Evolutionary conservation across 1,139 yeast species (phyloP).

Genomic region (Kurtzmaniella quercitrusa): DNA sequence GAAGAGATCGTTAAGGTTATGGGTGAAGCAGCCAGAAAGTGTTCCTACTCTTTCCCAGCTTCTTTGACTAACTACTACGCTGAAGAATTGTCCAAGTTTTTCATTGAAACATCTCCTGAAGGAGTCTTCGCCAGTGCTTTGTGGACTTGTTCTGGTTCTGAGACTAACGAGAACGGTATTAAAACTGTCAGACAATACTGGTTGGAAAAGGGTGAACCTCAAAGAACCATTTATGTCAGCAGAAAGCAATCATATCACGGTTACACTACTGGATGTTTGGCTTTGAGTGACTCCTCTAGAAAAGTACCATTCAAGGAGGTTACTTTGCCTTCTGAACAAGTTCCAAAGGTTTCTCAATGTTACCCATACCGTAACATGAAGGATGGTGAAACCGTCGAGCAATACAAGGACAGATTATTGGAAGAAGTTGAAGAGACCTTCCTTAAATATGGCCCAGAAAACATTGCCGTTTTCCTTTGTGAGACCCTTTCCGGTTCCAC

Average conservation of each 20-base stretch:
- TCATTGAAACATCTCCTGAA: conserved; percentile 50
- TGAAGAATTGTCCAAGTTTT: conserved; percentile 49
- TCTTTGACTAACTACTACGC: conserved; percentile 39
- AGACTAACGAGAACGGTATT: conserved; percentile 55
- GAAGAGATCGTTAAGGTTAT: conserved; percentile 46
- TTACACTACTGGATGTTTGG: conserved; percentile 52
- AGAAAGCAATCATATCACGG: conserved; percentile 58
- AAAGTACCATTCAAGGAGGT: conserved; percentile 39
- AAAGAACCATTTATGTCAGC: conserved; percentile 48
- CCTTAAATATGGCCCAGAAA: conserved; percentile 45
- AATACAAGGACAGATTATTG: conserved; percentile 43
- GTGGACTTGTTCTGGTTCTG: conserved; percentile 60
- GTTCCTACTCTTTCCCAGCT: conserved; percentile 45
- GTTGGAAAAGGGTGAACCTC: conserved; percentile 44
- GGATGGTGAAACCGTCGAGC: conserved; percentile 44
- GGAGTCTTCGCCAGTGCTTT: conserved; percentile 52
- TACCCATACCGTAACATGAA: conserved; percentile 48
- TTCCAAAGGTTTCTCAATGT: conserved; percentile 43
- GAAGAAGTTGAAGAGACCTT: conserved; percentile 47
- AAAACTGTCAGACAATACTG: conserved; percentile 55
- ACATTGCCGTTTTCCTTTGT: conserved; percentile 50
- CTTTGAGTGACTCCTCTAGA: conserved; percentile 43
- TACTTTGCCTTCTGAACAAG: conserved; percentile 33
- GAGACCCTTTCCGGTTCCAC: conserved; percentile 60
- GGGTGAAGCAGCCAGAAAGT: conserved; percentile 42